Evolutionary conservation across 2,329 filamentous ascomycete species (phyloP).

Genomic region (Ophiostoma himal-ulmi): DNA sequence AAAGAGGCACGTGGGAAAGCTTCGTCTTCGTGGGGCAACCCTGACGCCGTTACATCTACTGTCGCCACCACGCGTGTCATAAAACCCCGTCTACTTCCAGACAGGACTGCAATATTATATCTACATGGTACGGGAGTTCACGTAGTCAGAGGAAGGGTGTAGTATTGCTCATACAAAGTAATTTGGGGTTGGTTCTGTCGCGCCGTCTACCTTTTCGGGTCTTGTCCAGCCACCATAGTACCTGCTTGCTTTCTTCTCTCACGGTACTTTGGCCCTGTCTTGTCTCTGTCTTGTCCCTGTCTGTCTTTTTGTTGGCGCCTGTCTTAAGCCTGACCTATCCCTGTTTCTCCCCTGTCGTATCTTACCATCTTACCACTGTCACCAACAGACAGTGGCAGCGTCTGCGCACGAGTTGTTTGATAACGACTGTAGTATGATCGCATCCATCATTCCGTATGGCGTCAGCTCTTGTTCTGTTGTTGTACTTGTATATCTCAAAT

Average conservation of each 20-base stretch:
- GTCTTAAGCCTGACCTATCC: not conserved
- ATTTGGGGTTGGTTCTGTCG: no score
- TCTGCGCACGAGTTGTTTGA: not conserved
- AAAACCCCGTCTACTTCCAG: not conserved
- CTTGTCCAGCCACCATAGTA: not conserved
- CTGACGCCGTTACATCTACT: slow-evolving; percentile 11
- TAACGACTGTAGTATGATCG: not conserved
- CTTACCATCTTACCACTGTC: not conserved
- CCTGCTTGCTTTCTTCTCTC: not conserved
- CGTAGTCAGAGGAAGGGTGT: no score
- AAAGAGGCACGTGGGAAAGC: slow-evolving; percentile 10
- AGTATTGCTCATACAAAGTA: no score
- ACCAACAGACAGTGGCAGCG: not conserved
- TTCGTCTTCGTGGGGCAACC: slow-evolving; percentile 9
- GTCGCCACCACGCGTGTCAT: not conserved
- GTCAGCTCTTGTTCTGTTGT: not conserved
- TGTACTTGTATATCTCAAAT: not conserved
- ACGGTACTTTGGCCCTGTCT: not conserved
- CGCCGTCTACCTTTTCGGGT: not conserved
- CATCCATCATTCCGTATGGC: slow-evolving; percentile 2
- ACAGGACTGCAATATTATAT: not conserved
- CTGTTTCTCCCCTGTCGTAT: not conserved
- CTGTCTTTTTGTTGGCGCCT: not conserved
- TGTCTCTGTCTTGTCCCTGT: not conserved
- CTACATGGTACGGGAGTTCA: no score